Evolutionary conservation across 805 yeast genomes (phyloP).

Genomic region (Pichia manshurica): DNA sequence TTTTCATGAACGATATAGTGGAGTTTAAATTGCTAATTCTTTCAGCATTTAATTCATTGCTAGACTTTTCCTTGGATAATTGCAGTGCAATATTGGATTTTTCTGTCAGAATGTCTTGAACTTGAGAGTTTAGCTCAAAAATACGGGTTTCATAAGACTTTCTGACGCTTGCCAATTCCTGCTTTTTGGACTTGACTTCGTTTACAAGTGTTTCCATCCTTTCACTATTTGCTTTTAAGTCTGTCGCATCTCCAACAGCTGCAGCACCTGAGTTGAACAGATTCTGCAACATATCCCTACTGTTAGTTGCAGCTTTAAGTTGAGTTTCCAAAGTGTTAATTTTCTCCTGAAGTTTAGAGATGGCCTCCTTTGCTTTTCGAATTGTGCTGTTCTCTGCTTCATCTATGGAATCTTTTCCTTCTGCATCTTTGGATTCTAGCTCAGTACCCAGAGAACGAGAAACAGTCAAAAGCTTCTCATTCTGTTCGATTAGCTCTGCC

Average conservation of each 20-base stretch:
- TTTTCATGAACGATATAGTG: constrained; percentile 34
- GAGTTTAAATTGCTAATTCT: constrained; percentile 39
- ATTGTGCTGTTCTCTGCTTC: constrained; percentile 24
- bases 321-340: constrained; percentile 46
- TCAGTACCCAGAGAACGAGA: constrained; percentile 67
- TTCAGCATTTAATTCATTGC: constrained; percentile 48
- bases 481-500: constrained; percentile 64
- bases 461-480: constrained; percentile 62
- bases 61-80: constrained; percentile 50
- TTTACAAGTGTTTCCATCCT: constrained; percentile 24
- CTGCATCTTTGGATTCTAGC: constrained; percentile 57
- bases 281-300: constrained; percentile 57
- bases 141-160: constrained; percentile 39
- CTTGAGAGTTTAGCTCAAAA: constrained; percentile 43
- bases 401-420: constrained; percentile 44
- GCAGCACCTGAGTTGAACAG: constrained; percentile 29
- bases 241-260: constrained; percentile 12
- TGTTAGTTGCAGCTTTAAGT: constrained; percentile 50
- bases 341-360: constrained; percentile 55
- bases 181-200: constrained; percentile 31
- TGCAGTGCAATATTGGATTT: constrained; percentile 44
- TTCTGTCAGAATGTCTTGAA: constrained; percentile 34
- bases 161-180: constrained; percentile 36
- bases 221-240: constrained; percentile 17
- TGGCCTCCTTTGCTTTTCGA: constrained; percentile 56